phyloP scores from a whole-genome alignment of 164 flowering plant genomes.

The Stephania cephalantha region DNA sequence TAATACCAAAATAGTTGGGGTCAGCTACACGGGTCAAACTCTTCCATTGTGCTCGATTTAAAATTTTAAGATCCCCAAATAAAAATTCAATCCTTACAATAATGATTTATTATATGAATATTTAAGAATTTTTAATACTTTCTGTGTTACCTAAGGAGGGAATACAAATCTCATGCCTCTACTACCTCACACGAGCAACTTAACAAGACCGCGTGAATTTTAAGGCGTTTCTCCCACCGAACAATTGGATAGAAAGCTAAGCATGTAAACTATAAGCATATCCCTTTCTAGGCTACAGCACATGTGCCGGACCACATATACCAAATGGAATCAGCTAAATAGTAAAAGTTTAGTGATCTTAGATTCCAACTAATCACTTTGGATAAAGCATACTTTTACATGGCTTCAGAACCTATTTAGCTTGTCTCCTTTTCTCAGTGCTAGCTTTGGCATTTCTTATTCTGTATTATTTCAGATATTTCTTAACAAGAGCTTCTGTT shows the following conservation, averaged over 20 bases:
- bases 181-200: not conserved
- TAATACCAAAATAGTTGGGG: too few relatives aligned
- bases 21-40: too few relatives aligned
- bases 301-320: not conserved
- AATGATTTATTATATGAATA: too few relatives aligned
- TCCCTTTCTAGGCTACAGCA: not conserved
- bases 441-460: not conserved
- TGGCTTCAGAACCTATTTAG: too few relatives aligned
- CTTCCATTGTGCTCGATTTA: too few relatives aligned
- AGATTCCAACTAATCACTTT: too few relatives aligned
- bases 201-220: not conserved
- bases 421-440: not conserved
- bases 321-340: not conserved
- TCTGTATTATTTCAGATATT: not conserved
- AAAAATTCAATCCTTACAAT: too few relatives aligned
- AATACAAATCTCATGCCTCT: not conserved
- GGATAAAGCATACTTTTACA: too few relatives aligned
- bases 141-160: not conserved
- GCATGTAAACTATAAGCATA: not conserved
- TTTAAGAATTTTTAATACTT: not conserved
- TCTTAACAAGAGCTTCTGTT: not conserved
- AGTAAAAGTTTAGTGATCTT: not conserved
- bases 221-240: not conserved
- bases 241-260: not conserved
- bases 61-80: too few relatives aligned